Evolutionary conservation across 306 rosid species (phyloP).

Genomic region (Benincasa hispida): DNA sequence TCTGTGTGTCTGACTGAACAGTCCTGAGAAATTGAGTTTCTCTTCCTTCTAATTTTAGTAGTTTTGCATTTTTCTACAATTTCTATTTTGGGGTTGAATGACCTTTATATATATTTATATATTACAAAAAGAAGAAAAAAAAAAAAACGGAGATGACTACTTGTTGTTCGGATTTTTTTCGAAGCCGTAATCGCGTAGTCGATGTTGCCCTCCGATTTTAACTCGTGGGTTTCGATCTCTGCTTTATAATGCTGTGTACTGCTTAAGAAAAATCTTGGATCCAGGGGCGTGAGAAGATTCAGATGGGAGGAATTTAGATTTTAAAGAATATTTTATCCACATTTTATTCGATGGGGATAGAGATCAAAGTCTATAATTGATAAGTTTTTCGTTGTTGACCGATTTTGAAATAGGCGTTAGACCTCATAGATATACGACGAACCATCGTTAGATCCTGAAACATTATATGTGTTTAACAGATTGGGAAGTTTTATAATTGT

Average conservation of each 20-base stretch:
- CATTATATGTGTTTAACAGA: background rate
- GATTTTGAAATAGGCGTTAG: background rate
- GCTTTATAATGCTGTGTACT: background rate
- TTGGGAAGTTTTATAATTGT: background rate
- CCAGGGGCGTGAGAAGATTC: background rate
- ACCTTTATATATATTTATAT: background rate
- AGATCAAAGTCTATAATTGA: background rate
- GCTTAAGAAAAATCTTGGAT: background rate
- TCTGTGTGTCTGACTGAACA: background rate
- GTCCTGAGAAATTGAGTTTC: constrained; percentile 1
- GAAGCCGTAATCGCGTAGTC: background rate
- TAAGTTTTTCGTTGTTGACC: background rate
- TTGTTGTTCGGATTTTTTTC: background rate
- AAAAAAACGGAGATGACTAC: background rate
- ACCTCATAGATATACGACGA: background rate
- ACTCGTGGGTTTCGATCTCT: background rate
- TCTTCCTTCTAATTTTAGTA: background rate
- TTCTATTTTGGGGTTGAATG: background rate
- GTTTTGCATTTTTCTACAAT: background rate
- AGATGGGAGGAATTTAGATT: background rate
- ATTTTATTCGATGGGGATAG: background rate
- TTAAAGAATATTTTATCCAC: background rate
- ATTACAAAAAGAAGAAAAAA: too few species aligned
- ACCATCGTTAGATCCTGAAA: background rate
- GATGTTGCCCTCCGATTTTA: background rate